phyloP scores from a whole-genome alignment of 2,329 filamentous ascomycete genomes.

The Xylaria sp. region DNA sequence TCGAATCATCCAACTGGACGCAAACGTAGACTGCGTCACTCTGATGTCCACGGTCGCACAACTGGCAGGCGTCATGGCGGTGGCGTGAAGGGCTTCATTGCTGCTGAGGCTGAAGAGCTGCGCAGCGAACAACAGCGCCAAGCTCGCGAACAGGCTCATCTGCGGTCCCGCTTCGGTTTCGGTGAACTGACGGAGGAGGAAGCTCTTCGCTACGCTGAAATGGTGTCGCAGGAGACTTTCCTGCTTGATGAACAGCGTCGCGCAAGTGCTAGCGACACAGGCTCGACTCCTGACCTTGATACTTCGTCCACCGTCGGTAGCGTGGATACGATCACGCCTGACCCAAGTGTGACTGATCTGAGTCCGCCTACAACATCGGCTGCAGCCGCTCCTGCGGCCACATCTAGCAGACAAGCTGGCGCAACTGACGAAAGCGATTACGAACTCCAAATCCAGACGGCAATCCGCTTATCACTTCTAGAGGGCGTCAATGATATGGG shows the following conservation, averaged over 20 bases:
- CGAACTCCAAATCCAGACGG: slow-evolving; percentile 64
- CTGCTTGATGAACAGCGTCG: slow-evolving; percentile 59
- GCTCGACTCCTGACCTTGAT: slow-evolving; percentile 53
- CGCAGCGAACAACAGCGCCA: slow-evolving; percentile 70
- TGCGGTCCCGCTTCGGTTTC: slow-evolving; percentile 82
- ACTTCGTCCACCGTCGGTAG: slow-evolving; percentile 40
- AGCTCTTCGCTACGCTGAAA: slow-evolving; percentile 64
- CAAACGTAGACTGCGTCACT: slow-evolving; percentile 77
- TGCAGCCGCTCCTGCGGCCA: too few relatives aligned
- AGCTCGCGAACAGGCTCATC: slow-evolving; percentile 67
- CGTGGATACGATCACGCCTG: slow-evolving; percentile 56
- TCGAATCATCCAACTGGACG: slow-evolving; percentile 73
- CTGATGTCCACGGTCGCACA: slow-evolving; percentile 57
- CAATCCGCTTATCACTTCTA: slow-evolving; percentile 63
- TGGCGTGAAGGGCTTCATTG: slow-evolving; percentile 79
- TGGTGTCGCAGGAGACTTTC: slow-evolving; percentile 66
- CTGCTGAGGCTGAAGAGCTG: slow-evolving; percentile 81
- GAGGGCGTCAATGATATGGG: slow-evolving; percentile 55
- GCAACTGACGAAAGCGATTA: slow-evolving; percentile 55
- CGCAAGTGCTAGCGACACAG: slow-evolving; percentile 52
- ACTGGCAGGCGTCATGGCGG: slow-evolving; percentile 61
- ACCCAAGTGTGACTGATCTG: slow-evolving; percentile 52
- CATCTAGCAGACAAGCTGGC: slow-evolving; percentile 28
- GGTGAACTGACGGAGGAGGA: slow-evolving; percentile 68
- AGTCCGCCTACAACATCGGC: too few relatives aligned